phyloP scores from a whole-genome alignment of 1,139 yeast species.

The Cylindricascospora bacillispora region DNA sequence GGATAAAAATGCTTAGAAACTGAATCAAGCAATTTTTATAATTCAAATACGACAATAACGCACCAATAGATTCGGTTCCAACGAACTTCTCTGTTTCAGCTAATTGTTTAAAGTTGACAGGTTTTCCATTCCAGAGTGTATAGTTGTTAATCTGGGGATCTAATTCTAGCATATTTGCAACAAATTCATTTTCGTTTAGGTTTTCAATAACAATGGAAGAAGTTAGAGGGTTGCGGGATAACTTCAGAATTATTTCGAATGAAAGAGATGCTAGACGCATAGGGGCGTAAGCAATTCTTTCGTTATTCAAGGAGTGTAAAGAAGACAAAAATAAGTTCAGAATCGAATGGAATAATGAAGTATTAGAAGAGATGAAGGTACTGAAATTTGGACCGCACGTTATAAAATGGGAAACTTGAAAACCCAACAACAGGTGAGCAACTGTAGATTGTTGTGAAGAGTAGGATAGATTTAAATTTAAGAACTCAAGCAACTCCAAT shows the following conservation, averaged over 20 bases:
- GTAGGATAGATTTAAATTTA: constrained; percentile 37
- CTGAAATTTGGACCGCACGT: constrained; percentile 33
- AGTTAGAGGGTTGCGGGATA: constrained; percentile 45
- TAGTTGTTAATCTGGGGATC: constrained; percentile 41
- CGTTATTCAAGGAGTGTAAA: constrained; percentile 31
- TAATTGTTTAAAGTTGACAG: constrained; percentile 29
- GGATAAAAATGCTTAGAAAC: constrained; percentile 61
- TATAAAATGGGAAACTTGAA: constrained; percentile 34
- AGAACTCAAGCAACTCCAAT: constrained; percentile 43
- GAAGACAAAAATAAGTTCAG: constrained; percentile 38
- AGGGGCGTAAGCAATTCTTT: constrained; percentile 40
- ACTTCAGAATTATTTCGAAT: constrained; percentile 46
- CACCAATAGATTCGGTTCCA: constrained; percentile 31
- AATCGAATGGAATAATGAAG: constrained; percentile 45
- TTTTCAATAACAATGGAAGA: constrained; percentile 39
- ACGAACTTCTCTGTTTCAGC: constrained; percentile 30
- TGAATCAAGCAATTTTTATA: constrained; percentile 54
- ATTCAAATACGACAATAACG: constrained; percentile 49
- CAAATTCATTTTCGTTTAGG: constrained; percentile 39
- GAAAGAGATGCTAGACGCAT: constrained; percentile 45
- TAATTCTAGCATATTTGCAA: constrained; percentile 38
- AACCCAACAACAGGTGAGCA: constrained; percentile 71
- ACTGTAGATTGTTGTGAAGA: constrained; percentile 35
- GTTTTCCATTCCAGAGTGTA: constrained; percentile 40
- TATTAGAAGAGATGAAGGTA: constrained; percentile 37